Evolutionary conservation across 192 early-diverging fungal genomes (phyloP), one percentile per base, ranked within the genome.

Genomic region (Rhizophagus prolifer): DNA sequence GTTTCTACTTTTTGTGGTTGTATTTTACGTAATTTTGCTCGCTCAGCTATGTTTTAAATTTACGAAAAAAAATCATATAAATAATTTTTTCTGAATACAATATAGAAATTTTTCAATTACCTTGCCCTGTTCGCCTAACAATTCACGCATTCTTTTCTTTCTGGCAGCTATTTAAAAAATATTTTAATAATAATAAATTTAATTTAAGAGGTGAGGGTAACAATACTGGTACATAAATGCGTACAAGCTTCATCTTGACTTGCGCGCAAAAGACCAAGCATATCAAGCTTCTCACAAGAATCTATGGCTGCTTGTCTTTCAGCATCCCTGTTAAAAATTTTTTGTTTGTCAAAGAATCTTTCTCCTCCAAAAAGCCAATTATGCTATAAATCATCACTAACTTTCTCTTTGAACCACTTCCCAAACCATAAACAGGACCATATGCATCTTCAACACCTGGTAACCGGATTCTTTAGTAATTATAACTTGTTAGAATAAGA

Each of bases 241-340:
- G 70, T 79, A 78, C 59, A 61, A 34, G 38, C 28, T 38, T 61
- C 79, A 31, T 77, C 79, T 31, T 36, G 50, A 61, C 81, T 78
- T 72, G 74, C 80, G 6, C 79, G 44, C 31, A 88, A 78, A 21
- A 86, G 81, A 8, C 88, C 87, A 4, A 80, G 68, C 47, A 79
- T 83, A 61, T 89, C 90, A 44, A 93, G 74, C 62, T 88, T 86
- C 69, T 90, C 85, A 71, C 92, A 89, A 2, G 91, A 90, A 80
- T 91, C 86, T 41, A 89, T 70, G 14, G 88, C 85, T 0, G 91
- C 90, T 72, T 85, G 85, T 30, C 85, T 79, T 65, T 93, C 91
- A 3, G 94, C 91, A 31, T 92, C 90, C 13, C 80, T 80, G 14
- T 62, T 60, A 6, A 13, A 31, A 34, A 31, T 1, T n/a, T 38